phyloP scores from a whole-genome alignment of 1,139 yeast species.

The Hyphopichia fennica region DNA sequence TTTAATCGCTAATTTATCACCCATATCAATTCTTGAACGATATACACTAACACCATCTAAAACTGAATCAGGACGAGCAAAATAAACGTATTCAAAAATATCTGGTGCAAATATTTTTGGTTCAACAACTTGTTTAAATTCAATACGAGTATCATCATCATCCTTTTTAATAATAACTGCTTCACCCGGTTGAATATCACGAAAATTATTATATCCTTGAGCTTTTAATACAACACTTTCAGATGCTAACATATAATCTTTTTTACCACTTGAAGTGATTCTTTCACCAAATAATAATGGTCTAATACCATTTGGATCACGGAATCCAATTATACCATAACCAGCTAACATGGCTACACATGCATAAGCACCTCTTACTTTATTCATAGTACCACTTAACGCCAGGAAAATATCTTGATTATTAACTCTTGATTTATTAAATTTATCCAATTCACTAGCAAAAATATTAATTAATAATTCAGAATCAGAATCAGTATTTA shows the following conservation, averaged over 20 bases:
- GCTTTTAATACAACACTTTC: constrained; percentile 95
- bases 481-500: constrained; percentile 94
- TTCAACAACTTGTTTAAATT: constrained; percentile 84
- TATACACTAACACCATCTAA: constrained; percentile 94
- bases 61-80: constrained; percentile 96
- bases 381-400: constrained; percentile 72
- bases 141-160: constrained; percentile 46
- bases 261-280: constrained; percentile 61
- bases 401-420: constrained; percentile 88
- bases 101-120: constrained; percentile 85
- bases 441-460: constrained; percentile 88
- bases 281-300: constrained; percentile 89
- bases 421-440: constrained; percentile 91
- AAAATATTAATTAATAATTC: constrained; percentile 86
- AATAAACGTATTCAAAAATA: constrained; percentile 94
- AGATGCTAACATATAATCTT: constrained; percentile 92
- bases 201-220: constrained; percentile 78
- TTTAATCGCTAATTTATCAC: constrained; percentile 78
- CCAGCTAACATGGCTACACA: constrained; percentile 96
- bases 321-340: constrained; percentile 89
- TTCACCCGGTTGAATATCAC: constrained; percentile 92
- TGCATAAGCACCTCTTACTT: constrained; percentile 93
- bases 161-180: constrained; percentile 89
- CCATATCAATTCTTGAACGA: constrained; percentile 92
- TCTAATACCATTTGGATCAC: constrained; percentile 96